Evolutionary conservation across 352 stramenopile genomes (phyloP).

Genomic region (Globisporangium lucens): DNA sequence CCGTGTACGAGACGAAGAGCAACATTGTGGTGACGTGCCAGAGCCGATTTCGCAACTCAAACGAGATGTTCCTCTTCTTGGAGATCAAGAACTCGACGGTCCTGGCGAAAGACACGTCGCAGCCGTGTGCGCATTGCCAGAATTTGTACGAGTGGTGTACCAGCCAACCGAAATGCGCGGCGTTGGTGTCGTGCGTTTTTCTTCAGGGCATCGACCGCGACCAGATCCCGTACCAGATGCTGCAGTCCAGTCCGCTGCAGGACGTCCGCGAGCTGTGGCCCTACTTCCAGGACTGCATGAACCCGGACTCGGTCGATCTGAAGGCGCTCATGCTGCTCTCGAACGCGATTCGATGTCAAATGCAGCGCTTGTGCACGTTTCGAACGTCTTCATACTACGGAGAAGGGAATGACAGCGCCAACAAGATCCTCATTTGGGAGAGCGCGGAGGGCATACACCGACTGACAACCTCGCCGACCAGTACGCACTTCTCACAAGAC

Average conservation of each 20-base stretch:
- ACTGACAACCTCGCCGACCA: constrained; percentile 3
- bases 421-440: constrained; percentile 47
- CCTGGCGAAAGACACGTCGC: constrained; percentile 36
- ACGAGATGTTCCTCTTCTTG: constrained; percentile 42
- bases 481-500: constrained; percentile 10
- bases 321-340: constrained; percentile 43
- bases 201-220: constrained; percentile 24
- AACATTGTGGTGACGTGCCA: constrained; percentile 52
- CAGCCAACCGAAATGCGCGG: constrained; percentile 33
- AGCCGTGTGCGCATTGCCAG: constrained; percentile 31
- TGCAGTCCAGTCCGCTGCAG: constrained; percentile 15
- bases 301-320: constrained; percentile 16
- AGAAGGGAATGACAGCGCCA: constrained; percentile 16
- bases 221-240: constrained; percentile 19
- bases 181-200: constrained; percentile 38
- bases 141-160: constrained; percentile 48
- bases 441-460: constrained; percentile 27
- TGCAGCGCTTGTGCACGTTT: constrained; percentile 42
- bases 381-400: constrained; percentile 18
- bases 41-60: constrained; percentile 25
- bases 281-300: constrained; percentile 31
- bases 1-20: constrained; percentile 31
- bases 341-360: constrained; percentile 48
- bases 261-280: constrained; percentile 35
- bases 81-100: constrained; percentile 31